phyloP scores from a whole-genome alignment of 345 rosid genomes.

The Eucalyptus regnans region DNA sequence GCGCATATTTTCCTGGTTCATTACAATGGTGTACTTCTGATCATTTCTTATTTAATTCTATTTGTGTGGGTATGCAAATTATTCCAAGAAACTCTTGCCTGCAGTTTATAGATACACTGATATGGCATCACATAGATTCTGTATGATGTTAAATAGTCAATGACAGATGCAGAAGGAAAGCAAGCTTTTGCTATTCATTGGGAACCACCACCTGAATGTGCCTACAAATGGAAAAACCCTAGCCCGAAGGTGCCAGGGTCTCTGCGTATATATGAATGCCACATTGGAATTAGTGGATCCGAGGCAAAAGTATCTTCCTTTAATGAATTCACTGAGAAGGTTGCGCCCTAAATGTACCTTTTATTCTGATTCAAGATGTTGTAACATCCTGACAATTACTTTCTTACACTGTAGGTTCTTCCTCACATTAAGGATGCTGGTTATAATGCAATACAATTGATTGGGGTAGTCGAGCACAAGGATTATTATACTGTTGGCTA shows the following conservation, averaged over 20 bases:
- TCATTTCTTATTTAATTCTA: neutral
- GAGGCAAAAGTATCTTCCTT: constrained; percentile 74
- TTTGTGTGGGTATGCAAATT: neutral
- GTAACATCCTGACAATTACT: neutral
- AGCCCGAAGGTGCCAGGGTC: constrained; percentile 57
- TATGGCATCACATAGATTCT: neutral
- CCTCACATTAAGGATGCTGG: constrained; percentile 87
- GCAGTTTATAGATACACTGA: neutral
- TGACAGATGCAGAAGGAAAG: constrained; percentile 51
- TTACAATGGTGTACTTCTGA: neutral
- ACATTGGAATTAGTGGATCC: constrained; percentile 91
- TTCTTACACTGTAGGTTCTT: constrained; percentile 51
- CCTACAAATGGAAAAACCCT: constrained; percentile 70
- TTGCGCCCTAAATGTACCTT: constrained; percentile 6
- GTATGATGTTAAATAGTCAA: neutral
- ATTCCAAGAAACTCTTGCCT: neutral
- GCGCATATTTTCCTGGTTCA: neutral
- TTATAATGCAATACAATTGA: constrained; percentile 85
- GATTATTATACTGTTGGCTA: constrained; percentile 92
- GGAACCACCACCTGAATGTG: constrained; percentile 84
- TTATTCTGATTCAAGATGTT: neutral
- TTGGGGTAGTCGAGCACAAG: constrained; percentile 92
- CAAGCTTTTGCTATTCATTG: constrained; percentile 90
- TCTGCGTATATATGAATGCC: constrained; percentile 91
- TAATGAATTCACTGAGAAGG: constrained; percentile 70